phyloP scores from a whole-genome alignment of 2,329 filamentous ascomycete species.

The Aspergillus luchuensis region DNA sequence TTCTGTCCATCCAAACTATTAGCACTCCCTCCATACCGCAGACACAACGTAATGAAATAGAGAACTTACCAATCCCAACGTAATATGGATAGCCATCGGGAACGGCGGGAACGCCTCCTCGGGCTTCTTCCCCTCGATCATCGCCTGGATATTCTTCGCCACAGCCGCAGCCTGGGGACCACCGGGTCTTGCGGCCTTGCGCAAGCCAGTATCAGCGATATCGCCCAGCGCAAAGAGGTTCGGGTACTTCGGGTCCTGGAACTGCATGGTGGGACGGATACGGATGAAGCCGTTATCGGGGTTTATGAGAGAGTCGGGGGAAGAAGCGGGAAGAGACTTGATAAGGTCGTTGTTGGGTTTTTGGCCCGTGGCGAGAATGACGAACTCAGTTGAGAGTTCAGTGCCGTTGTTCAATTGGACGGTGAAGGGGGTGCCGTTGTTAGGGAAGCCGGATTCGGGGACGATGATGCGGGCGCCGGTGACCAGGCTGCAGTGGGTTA shows the following conservation, averaged over 20 bases:
- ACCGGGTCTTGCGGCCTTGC: constrained; percentile 39
- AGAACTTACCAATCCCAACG: constrained; percentile 36
- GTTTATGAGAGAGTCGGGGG: constrained; percentile 31
- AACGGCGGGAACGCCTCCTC: constrained; percentile 30
- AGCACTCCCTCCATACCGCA: not conserved
- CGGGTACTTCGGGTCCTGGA: constrained; percentile 32
- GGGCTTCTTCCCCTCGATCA: constrained; percentile 33
- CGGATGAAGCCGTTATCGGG: constrained; percentile 39
- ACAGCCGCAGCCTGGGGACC: constrained; percentile 34
- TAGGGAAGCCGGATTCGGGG: constrained; percentile 31
- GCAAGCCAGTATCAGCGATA: constrained; percentile 39
- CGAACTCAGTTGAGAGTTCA: constrained; percentile 41
- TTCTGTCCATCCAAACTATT: constrained; percentile 25
- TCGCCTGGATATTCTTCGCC: constrained; percentile 36
- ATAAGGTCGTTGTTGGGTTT: constrained; percentile 50
- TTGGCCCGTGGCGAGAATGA: constrained; percentile 52
- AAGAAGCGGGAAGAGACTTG: constrained; percentile 30
- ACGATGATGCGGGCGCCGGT: constrained; percentile 34
- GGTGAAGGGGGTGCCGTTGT: constrained; percentile 26
- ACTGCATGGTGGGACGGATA: constrained; percentile 37
- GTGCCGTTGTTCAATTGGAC: constrained; percentile 36
- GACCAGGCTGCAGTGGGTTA: constrained; percentile 22
- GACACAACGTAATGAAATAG: constrained; percentile 6
- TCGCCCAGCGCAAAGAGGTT: constrained; percentile 40
- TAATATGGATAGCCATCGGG: constrained; percentile 38